Percentiles rank a stretch among this genome's conserved stretches.
These are phyloP conservation scores for Fusarium foetens DNA, from an alignment of 2,329 filamentous ascomycete species.

Conservation along the genomic window DNA sequence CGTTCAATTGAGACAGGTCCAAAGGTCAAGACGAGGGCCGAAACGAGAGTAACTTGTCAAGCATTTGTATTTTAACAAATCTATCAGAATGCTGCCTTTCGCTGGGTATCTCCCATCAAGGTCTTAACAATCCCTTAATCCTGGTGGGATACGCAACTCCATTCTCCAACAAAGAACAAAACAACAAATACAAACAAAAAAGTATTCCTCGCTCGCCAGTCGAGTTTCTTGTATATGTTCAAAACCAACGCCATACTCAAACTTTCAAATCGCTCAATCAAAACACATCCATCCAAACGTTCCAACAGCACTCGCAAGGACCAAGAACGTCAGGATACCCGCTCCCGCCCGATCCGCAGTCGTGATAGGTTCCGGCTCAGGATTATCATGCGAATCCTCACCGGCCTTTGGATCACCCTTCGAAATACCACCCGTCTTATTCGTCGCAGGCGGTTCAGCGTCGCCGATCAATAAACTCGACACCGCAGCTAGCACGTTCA, in stretches of 20 bases:
- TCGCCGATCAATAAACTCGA: constrained; percentile 59
- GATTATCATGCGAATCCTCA: constrained; percentile 46
- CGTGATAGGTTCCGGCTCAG: constrained; percentile 50
- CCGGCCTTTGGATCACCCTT: constrained; percentile 56
- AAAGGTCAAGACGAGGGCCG: accelerated
- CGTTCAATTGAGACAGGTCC: background rate
- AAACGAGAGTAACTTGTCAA: background rate
- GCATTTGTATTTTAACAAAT: background rate
- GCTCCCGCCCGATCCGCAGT: constrained; percentile 60
- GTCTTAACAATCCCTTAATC: background rate
- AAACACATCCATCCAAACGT: constrained; percentile 64
- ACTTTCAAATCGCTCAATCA: constrained; percentile 29
- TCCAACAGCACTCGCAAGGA: constrained; percentile 54
- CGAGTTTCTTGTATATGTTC: constrained; percentile 2
- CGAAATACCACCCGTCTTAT: constrained; percentile 61
- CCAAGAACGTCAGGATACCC: constrained; percentile 58
- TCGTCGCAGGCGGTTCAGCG: constrained; percentile 55
- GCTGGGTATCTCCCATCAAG: background rate
- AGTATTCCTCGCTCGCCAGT: background rate
- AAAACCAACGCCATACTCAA: constrained; percentile 5
- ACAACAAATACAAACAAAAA: background rate
- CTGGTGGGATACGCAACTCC: background rate
- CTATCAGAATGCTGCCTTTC: constrained; percentile 1
- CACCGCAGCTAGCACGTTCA: constrained; percentile 67
- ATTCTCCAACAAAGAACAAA: constrained; percentile 20